Percentiles rank a stretch among this genome's conserved stretches.
Conservation (phyloP, 2,329 filamentous ascomycete species). For the Colletotrichum lentis region DNA sequence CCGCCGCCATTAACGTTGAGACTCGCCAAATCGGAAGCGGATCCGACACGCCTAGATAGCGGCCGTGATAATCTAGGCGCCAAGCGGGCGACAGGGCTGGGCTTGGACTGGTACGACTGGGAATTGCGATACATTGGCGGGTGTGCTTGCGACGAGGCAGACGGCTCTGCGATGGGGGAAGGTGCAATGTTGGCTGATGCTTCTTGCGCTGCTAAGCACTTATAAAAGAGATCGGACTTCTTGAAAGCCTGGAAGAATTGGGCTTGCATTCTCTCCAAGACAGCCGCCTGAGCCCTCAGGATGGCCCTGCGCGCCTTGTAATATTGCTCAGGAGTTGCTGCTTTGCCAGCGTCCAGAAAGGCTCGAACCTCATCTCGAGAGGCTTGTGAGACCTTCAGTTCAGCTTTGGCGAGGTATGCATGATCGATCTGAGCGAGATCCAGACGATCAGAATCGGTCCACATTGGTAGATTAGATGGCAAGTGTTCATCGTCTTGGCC, state of each 20-base stretch:
- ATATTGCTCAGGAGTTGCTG: conserved; percentile 83
- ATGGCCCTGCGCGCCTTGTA: conserved; percentile 82
- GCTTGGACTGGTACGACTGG: conserved; percentile 54
- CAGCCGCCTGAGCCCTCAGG: conserved; percentile 80
- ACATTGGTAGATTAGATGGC: conserved; percentile 69
- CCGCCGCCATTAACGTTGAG: conserved; percentile 50
- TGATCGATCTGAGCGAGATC: conserved; percentile 93
- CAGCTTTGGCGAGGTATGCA: conserved; percentile 82
- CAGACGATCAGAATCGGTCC: conserved; percentile 83
- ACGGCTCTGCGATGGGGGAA: conserved; percentile 22
- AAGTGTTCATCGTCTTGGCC: conserved; percentile 74
- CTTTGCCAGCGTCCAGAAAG: conserved; percentile 80
- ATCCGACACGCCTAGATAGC: conserved; percentile 54
- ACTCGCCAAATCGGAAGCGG: conserved; percentile 57
- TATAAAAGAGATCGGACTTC: conserved; percentile 93
- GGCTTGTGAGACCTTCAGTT: conserved; percentile 77
- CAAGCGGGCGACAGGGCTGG: conserved; percentile 55
- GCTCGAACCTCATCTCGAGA: conserved; percentile 74
- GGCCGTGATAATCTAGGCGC: conserved; percentile 54
- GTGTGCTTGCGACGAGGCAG: conserved; percentile 10
- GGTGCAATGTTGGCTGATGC: conserved; percentile 52
- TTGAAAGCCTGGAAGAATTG: conserved; percentile 86
- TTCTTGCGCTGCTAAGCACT: conserved; percentile 91
- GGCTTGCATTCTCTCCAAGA: conserved; percentile 84
- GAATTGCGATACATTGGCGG: conserved; percentile 40